phyloP scores from a whole-genome alignment of 768 basidiomycete species.

The Russula sp. region DNA sequence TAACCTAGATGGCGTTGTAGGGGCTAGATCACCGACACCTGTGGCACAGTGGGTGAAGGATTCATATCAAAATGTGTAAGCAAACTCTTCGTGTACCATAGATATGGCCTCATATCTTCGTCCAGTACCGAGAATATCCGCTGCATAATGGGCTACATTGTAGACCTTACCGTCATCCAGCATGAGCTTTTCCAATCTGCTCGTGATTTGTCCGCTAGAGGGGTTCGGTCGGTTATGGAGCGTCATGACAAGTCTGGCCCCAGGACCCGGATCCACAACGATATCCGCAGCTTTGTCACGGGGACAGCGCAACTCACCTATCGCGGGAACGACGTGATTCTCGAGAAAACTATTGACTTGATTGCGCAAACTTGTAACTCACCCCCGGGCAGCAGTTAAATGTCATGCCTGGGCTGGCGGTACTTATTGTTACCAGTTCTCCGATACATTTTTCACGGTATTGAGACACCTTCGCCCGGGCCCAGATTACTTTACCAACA shows the following conservation, averaged over 20 bases:
- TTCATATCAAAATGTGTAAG: neutral
- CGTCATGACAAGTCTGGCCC: neutral
- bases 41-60: neutral
- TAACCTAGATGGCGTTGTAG: neutral
- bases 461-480: neutral
- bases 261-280: neutral
- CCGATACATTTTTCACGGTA: too few relatives aligned
- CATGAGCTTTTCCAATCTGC: neutral
- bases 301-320: neutral
- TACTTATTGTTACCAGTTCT: neutral
- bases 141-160: slow-evolving; percentile 7
- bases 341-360: slow-evolving; percentile 13
- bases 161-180: slow-evolving; percentile 2
- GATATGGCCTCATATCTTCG: neutral
- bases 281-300: slow-evolving; percentile 2
- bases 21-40: neutral
- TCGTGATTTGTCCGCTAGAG: neutral
- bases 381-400: neutral
- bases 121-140: neutral
- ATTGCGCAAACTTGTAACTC: slow-evolving; percentile 1
- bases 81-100: neutral
- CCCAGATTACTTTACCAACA: neutral
- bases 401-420: neutral
- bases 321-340: slow-evolving; percentile 2
- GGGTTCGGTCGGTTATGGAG: neutral